These are phyloP conservation scores for Ochetophila trinervis DNA, from an alignment of 306 rosid genomes.

Conservation along the genomic window DNA sequence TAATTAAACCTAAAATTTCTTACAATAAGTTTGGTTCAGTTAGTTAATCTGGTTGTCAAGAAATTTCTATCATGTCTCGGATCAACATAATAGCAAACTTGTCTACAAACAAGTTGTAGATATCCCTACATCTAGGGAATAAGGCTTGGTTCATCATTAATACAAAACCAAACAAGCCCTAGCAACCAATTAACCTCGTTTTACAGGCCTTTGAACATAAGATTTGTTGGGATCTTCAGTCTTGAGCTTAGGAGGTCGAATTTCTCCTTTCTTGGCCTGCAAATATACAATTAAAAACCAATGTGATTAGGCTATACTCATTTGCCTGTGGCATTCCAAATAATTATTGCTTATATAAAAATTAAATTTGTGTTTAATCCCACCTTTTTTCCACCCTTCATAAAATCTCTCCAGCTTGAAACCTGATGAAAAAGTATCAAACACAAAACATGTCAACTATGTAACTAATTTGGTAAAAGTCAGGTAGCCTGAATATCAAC, in stretches of 20 bases:
- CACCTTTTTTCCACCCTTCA: conserved; percentile 98
- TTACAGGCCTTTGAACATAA: conserved; percentile 93
- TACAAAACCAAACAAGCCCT: conserved; percentile 6
- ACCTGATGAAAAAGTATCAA: conserved; percentile 52
- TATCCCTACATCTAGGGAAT: no score
- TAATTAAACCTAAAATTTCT: no score
- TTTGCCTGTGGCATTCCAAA: not conserved
- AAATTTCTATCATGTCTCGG: no score
- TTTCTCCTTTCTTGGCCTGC: conserved; percentile 93
- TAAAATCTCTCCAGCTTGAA: conserved; percentile 99
- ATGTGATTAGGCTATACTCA: not conserved
- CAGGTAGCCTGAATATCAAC: not conserved
- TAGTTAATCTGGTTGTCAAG: no score
- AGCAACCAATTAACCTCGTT: conserved; percentile 58
- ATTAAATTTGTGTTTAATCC: conserved; percentile 23
- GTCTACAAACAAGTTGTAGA: no score
- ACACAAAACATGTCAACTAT: not conserved
- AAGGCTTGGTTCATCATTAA: conserved; percentile 9
- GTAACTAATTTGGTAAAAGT: not conserved
- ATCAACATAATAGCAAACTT: no score
- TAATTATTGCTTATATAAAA: conserved; percentile 3
- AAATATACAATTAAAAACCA: conserved; percentile 4
- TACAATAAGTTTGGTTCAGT: no score
- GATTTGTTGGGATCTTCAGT: conserved; percentile 98
- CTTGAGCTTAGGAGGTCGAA: conserved; percentile 95